Conservation (phyloP, 1,284 basidiomycete genomes). For the Anthracocystis setariae region DNA sequence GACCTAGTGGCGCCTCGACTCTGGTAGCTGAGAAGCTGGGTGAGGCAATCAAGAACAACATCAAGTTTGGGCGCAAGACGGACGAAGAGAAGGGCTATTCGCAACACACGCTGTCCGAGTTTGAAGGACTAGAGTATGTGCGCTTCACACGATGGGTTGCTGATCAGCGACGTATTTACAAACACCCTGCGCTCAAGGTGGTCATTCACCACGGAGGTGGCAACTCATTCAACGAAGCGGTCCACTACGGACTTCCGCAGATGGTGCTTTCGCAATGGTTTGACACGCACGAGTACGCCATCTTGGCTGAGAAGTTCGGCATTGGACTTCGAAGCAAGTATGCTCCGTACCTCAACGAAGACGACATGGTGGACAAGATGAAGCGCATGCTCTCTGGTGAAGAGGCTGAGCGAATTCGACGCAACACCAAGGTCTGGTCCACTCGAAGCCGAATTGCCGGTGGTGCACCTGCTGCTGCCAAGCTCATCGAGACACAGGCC, state of each 20-base stretch:
- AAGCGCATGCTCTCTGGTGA: slow-evolving; percentile 27
- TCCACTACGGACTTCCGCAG: slow-evolving; percentile 59
- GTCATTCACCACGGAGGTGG: slow-evolving; percentile 63
- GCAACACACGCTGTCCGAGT: slow-evolving; percentile 38
- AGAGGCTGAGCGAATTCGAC: slow-evolving; percentile 37
- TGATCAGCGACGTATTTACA: slow-evolving; percentile 48
- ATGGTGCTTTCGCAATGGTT: slow-evolving; percentile 61
- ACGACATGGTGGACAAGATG: slow-evolving; percentile 48
- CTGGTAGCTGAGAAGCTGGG: slow-evolving; percentile 27
- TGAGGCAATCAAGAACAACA: slow-evolving; percentile 27
- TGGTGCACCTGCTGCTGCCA: slow-evolving; percentile 47
- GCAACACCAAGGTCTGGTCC: slow-evolving; percentile 47
- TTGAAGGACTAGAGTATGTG: slow-evolving; percentile 51
- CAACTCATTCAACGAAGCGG: slow-evolving; percentile 64
- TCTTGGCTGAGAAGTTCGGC: slow-evolving; percentile 44
- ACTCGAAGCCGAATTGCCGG: slow-evolving; percentile 45
- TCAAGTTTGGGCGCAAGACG: slow-evolving; percentile 23
- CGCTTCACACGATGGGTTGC: slow-evolving; percentile 54
- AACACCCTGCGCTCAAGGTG: slow-evolving; percentile 56
- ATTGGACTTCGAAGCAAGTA: slow-evolving; percentile 49
- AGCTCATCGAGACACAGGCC: slow-evolving; percentile 46
- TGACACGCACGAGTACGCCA: slow-evolving; percentile 58
- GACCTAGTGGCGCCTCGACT: slow-evolving; percentile 17
- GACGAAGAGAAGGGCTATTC: slow-evolving; percentile 36
- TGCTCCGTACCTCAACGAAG: slow-evolving; percentile 44